Evolutionary conservation across 768 basidiomycete species (phyloP), one percentile per base, ranked within the genome.

Genomic region (Russula lepida): DNA sequence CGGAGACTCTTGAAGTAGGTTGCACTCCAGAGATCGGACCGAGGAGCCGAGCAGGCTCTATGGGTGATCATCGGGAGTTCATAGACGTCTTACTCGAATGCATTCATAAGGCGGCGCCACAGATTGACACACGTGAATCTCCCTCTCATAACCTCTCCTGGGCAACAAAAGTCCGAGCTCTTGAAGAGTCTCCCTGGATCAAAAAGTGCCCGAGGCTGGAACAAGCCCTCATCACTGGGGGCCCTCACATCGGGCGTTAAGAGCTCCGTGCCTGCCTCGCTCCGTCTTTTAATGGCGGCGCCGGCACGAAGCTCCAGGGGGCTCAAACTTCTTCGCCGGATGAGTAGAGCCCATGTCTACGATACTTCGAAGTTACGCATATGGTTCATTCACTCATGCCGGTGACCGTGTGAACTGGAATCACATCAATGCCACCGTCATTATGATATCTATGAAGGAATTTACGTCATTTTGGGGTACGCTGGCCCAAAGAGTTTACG

Each of bases 291-390:
- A 66, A 67, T 58, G 65, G 68, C 41, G 69, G 65, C 39, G 67
- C 68, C 19, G 71, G 75, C 44, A 12, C 23, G 53, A 51, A 13
- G 54, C 60, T 8, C 32, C 54, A 13, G 64, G 52, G 72, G 67
- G 8, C 67, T 78, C 49, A 69, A 66, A 46, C 33, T 48, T 11
- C 66, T 77, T 27, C 80, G 82, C 27, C 75, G 74, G 49, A 67
- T 68, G 33, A 83, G 84, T 64, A 75, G 88, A 41, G 78, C 76
- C 59, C 81, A 74, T 65, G 82, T 85, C 4, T 89, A 89, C 71
- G 78, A 86, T 69, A n/a, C 76, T 88, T 48, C 77, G 79, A 12
- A 81, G 84, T 65, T 89, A 88, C 68, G 69, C 74, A 21, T 88
- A 81, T 79, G 88, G 86, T 1, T 87, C 88, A 6, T 85, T 81